phyloP scores from a whole-genome alignment of 73 alveolate species.

The Diophrys appendiculata region DNA sequence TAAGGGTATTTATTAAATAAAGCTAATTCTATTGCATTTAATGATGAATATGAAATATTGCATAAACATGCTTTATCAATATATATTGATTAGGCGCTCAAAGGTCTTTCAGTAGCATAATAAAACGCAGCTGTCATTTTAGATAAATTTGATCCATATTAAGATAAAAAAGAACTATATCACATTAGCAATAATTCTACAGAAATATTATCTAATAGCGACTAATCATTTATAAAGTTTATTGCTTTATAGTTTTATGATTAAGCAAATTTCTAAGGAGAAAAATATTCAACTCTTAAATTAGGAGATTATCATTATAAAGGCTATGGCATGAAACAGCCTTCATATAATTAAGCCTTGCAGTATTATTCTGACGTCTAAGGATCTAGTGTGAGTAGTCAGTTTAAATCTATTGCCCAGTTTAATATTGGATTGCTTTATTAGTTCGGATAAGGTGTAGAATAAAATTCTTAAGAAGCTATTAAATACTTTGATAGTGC shows the following conservation, averaged over 20 bases:
- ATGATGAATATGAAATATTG: not conserved
- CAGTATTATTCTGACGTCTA: no score
- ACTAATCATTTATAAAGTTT: not conserved
- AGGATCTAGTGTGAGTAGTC: no score
- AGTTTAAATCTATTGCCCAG: no score
- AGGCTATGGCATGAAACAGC: no score
- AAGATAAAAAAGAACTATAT: not conserved
- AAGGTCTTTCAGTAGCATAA: not conserved
- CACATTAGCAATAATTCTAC: not conserved
- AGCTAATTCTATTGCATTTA: not conserved
- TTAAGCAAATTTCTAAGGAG: not conserved
- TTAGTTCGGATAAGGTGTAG: no score
- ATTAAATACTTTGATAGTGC: no score
- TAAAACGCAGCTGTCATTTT: not conserved
- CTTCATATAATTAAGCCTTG: no score
- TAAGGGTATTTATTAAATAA: not conserved
- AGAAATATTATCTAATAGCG: no score
- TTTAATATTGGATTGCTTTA: no score
- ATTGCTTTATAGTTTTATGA: not conserved
- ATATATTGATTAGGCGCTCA: not conserved
- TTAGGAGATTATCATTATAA: not conserved
- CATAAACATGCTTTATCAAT: not conserved
- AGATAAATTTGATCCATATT: not conserved
- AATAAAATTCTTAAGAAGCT: no score
- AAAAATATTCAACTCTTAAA: not conserved